Evolutionary conservation across 495 filamentous ascomycete species (phyloP), one percentile per base, ranked within the genome.

Genomic region (Astrothelium subdiscretum): DNA sequence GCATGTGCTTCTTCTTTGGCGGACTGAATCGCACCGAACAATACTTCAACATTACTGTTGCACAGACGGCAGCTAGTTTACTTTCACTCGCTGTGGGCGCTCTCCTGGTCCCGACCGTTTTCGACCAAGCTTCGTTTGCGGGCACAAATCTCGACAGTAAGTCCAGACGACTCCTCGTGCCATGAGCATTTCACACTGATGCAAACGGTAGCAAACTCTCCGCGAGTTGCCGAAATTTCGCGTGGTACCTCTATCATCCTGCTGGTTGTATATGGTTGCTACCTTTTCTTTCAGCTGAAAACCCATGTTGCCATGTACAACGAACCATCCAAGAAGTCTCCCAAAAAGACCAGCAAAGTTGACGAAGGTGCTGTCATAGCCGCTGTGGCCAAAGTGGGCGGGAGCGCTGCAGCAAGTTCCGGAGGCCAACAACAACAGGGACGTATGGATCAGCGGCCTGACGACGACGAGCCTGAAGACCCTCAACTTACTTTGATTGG

Each of bases 1-100:
- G 92, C 20, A 92, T 94, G 87, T 91, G 86, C 70, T 97, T 97
- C 79, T 90, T 95, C 75, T 87, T 87, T 58, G 91, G 92, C 32
- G 92, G 92, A 31, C 71, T 94, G 57, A 84, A 87, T 57, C 84
- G 92, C 24, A 64, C 81, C 32, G 87, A 96, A 69, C 92, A 97
- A 66, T 85, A 83, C 71, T 97, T 97, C 81, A 97, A 97, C 75
- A 83, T 88, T 1, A 89, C 87, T 2, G 91, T 97, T n/a, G 92
- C 92, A 1, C 90, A 95, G 71, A 97, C 92, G 0, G 91, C 92
- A 1, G 84, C 91, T 31, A 89, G 85, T 74, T 73, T 97, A 15
- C 79, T 97, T 1, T 85, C 90, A 2, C 76, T 97, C 22, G 86
- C 88, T 18, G 87, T 95, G 13, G 86, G 81, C 60, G 85, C 81